Evolutionary conservation across 345 rosid genomes (phyloP), one percentile per base, ranked within the genome.

Genomic region (Cardamine chenopodiifolia): DNA sequence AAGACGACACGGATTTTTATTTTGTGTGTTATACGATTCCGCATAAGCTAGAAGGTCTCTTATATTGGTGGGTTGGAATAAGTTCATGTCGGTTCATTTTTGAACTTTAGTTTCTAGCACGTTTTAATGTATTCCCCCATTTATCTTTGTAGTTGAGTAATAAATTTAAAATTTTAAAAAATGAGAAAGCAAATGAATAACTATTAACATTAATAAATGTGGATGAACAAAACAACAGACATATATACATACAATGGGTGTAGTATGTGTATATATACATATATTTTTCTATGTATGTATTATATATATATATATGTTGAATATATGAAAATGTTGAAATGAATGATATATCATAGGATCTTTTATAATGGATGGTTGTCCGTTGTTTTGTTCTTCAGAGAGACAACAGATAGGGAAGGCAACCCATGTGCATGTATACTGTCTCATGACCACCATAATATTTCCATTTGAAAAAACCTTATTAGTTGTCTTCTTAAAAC

Each of bases 381-480:
- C 72, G 66, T 71, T 77, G 72, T 77, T 77, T 71, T 64, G 63
- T 65, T 77, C 80, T 71, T 65, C 77, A 32, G 65, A 32, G 65
- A 58, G 80, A 65, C 80, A 71, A 71, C 77, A 22, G 68, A 65
- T 50, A 48, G 17, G 49, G 68, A 71, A 65, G 47, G 80, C 80
- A 71, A 65, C 68, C 72, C 80, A 77, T 77, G 80, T 77, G 80
- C 72, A 71, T 71, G 67, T 18, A 70, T 35, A 63, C 62, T 70
- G 72, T 66, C 66, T 49, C 76, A 64, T 70, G 60, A 66, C 61
- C 71, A 56, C 76, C 74, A 50, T 49, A 59, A 23, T 67, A 59
- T 60, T 31, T 23, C 55, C 68, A 42, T 61, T 68, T 44, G 28
- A 18, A 44, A 69, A 76, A 26, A 26, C 61, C 48, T 48, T 59